A percentile compares a stretch with the other conserved stretches of the same genome.
Conservation (phyloP, 768 basidiomycete species). For the Phlegmacium glaucopus region DNA sequence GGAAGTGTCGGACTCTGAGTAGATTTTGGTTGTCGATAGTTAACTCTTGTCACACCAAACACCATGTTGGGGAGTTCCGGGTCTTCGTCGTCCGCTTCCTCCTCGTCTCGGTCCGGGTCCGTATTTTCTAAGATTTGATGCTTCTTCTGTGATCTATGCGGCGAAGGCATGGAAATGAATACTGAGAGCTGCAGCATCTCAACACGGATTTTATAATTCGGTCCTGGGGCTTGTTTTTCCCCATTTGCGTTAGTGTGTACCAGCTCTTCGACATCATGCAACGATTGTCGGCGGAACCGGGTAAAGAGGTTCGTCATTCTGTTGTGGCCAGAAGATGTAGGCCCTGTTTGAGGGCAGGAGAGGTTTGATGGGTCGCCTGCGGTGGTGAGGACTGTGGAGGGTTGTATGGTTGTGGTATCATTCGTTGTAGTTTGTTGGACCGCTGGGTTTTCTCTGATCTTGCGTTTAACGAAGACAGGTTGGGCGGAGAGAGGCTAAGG, state of each 20-base stretch:
- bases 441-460: slow-evolving; percentile 20
- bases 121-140: slow-evolving; percentile 14
- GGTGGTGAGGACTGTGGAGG: background rate
- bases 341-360: background rate
- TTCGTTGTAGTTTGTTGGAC: slow-evolving; percentile 3
- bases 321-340: background rate
- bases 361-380: background rate
- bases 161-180: slow-evolving; percentile 55
- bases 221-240: background rate
- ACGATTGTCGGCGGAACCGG: background rate
- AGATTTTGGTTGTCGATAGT: background rate
- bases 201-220: slow-evolving; percentile 21
- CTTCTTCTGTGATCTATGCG: slow-evolving; percentile 16
- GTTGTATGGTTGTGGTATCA: background rate
- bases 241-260: background rate
- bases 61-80: slow-evolving; percentile 9
- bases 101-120: slow-evolving; percentile 1
- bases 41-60: slow-evolving; percentile 8
- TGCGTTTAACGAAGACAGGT: slow-evolving; percentile 31
- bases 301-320: background rate
- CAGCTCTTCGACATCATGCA: too few species aligned
- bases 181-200: slow-evolving; percentile 52
- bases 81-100: slow-evolving; percentile 5
- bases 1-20: too few species aligned
- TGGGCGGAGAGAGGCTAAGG: slow-evolving; percentile 37